Conservation (phyloP, 73 alveolate genomes). For the Paramecium pentaurelia region DNA sequence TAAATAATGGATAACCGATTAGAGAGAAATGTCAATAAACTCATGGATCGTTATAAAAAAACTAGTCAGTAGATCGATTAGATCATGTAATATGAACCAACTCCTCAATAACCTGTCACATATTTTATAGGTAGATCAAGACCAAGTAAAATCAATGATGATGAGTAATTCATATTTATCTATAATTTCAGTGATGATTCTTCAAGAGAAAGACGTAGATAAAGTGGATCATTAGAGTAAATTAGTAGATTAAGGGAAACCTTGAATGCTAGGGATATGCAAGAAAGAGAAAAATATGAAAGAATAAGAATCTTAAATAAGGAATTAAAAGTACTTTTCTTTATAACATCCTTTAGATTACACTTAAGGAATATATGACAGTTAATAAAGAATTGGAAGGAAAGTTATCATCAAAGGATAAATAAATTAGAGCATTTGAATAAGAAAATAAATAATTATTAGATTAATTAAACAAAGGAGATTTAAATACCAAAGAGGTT, state of each 20-base stretch:
- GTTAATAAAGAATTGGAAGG: slow-evolving; percentile 25
- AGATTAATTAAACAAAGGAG: not conserved
- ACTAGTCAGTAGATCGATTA: slow-evolving; percentile 29
- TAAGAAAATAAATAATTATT: not conserved
- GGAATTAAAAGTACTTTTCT: not conserved
- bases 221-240: slow-evolving; percentile 43
- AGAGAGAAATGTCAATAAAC: slow-evolving; percentile 18
- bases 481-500: not conserved
- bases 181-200: not conserved
- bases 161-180: not conserved
- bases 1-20: slow-evolving; percentile 34
- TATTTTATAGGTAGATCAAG: not conserved
- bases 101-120: slow-evolving; percentile 13
- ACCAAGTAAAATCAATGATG: slow-evolving; percentile 7
- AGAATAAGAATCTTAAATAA: slow-evolving; percentile 21
- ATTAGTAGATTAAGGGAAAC: slow-evolving; percentile 33
- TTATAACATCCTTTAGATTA: not conserved
- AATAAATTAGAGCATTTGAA: not conserved
- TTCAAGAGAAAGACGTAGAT: slow-evolving; percentile 36
- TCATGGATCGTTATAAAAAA: slow-evolving; percentile 36
- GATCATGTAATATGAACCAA: slow-evolving; percentile 16
- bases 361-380: slow-evolving; percentile 26
- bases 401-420: not conserved
- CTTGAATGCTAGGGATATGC: not conserved
- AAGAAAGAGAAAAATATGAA: slow-evolving; percentile 42